Base-by-base conservation (phyloP, 2,329 filamentous ascomycete species). In the Dichotomopilus funicola region DNA sequence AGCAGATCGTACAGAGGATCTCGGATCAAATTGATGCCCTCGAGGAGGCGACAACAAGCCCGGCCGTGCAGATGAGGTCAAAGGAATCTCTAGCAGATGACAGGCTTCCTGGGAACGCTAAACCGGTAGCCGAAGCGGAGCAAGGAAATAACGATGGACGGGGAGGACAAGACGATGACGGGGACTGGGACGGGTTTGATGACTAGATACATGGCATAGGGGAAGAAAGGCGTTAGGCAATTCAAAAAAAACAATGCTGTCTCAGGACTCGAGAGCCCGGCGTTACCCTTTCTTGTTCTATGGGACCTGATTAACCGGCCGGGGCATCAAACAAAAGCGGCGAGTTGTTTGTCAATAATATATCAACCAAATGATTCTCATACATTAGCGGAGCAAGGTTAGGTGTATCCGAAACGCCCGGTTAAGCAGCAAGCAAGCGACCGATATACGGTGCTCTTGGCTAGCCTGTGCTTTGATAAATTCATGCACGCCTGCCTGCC, bases 41-140 rank as follows among this genome's bases (percentile, higher is more conserved):
- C 65, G 75, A 75, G 47, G 73, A 75, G 62, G 71, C 76, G 55
- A 83, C 80, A 42, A 79, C 81, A 43, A 85, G 85, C 54, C 94
- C 91, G 72, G 79, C 83, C 31, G 83, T 95, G 51, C 81, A 89
- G 65, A 76, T 75, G 59, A 82, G 87, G 65, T 87, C 86, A 1
- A 78, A 76, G 58, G 89, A 92, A 63, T 80, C 83, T 31, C 71
- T 95, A 57, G 78, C 76, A 1, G 92, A 97, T 68, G 85, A 87
- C 63, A 79, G 90, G 61, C 71, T 96, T 68, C 80, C 81, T 49
- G 81, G 82, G 69, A 89, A 84, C 68, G 70, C 68, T 62, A 74
- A 66, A 61, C 54, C 63, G 40, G 11, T 67, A 9, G 66, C 62
- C 4, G 65, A 61, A 55, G 68, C 68, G 38, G 72, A 73, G 5